phyloP scores from a whole-genome alignment of 805 yeast species.

The Lachancea fermentati region DNA sequence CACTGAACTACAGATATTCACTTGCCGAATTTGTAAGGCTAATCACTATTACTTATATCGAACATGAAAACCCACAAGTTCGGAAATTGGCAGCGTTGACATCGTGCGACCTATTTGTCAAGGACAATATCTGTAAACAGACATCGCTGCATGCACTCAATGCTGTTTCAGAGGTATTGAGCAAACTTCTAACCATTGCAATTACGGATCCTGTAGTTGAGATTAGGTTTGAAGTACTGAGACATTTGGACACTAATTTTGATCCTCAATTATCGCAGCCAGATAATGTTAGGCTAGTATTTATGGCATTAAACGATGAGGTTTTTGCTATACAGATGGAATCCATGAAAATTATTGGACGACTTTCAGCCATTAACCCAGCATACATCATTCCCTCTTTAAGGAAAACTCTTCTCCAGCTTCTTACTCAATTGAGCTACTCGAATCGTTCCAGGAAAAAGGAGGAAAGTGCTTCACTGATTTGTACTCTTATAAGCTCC shows the following conservation, averaged over 20 bases:
- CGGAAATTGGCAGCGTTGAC: conserved; percentile 82
- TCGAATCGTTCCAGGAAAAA: conserved; percentile 69
- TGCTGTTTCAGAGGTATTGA: conserved; percentile 81
- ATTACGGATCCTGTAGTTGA: conserved; percentile 87
- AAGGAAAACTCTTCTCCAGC: conserved; percentile 78
- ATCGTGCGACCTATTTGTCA: conserved; percentile 66
- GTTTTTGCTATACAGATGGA: conserved; percentile 74
- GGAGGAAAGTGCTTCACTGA: conserved; percentile 78
- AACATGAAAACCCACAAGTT: conserved; percentile 72
- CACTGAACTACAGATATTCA: conserved; percentile 69
- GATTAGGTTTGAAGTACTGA: conserved; percentile 73
- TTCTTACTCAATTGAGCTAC: conserved; percentile 78
- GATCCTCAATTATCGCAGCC: conserved; percentile 95
- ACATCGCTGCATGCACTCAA: conserved; percentile 73
- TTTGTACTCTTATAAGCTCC: conserved; percentile 67
- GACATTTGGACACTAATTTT: conserved; percentile 64
- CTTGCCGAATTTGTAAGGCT: conserved; percentile 82
- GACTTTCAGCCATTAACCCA: conserved; percentile 81
- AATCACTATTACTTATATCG: conserved; percentile 78
- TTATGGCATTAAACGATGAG: conserved; percentile 90
- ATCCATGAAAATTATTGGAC: conserved; percentile 73
- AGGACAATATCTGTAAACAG: conserved; percentile 80
- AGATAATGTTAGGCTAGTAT: conserved; percentile 75
- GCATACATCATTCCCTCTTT: conserved; percentile 93
- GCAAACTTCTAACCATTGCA: conserved; percentile 71